Conservation (phyloP, 768 basidiomycete genomes). For the Psilocybe sp. region DNA sequence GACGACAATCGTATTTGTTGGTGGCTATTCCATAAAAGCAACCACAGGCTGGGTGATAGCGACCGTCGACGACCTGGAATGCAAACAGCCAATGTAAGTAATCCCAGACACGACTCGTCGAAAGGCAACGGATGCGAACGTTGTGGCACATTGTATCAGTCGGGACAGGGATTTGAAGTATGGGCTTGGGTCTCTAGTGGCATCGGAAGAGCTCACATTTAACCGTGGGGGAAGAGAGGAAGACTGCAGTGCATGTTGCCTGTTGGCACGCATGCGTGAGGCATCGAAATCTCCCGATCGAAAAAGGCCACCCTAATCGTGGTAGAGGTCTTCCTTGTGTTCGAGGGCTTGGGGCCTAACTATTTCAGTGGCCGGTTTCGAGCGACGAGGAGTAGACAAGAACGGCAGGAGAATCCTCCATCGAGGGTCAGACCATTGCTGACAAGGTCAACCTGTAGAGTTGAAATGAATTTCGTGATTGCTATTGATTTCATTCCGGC, state of each 20-base stretch:
- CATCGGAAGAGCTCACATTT: slow-evolving; percentile 20
- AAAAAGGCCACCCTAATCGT: slow-evolving; percentile 14
- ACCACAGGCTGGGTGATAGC: slow-evolving; percentile 64
- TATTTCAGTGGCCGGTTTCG: slow-evolving; percentile 1
- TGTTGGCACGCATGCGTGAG: slow-evolving; percentile 33
- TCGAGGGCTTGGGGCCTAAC: slow-evolving; percentile 5
- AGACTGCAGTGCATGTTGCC: slow-evolving; percentile 42
- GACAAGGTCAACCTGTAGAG: background rate
- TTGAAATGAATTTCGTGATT: too few species aligned
- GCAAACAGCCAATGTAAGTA: slow-evolving; percentile 5
- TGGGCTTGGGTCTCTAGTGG: slow-evolving; percentile 15
- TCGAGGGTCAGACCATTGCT: slow-evolving; percentile 3
- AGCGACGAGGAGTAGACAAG: background rate
- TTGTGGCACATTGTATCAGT: slow-evolving; percentile 65
- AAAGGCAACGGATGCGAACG: slow-evolving; percentile 36
- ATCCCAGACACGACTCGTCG: slow-evolving; percentile 1
- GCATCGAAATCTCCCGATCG: slow-evolving; percentile 38
- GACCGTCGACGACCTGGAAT: slow-evolving; percentile 69
- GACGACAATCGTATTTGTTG: slow-evolving; percentile 62
- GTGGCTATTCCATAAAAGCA: slow-evolving; percentile 77
- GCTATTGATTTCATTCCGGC: too few species aligned
- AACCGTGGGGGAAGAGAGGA: slow-evolving; percentile 19
- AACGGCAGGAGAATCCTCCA: background rate
- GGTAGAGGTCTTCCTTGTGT: slow-evolving; percentile 19
- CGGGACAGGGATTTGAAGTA: slow-evolving; percentile 18